Evolutionary conservation across 768 basidiomycete genomes (phyloP).

Genomic region (Boletus insuetus): DNA sequence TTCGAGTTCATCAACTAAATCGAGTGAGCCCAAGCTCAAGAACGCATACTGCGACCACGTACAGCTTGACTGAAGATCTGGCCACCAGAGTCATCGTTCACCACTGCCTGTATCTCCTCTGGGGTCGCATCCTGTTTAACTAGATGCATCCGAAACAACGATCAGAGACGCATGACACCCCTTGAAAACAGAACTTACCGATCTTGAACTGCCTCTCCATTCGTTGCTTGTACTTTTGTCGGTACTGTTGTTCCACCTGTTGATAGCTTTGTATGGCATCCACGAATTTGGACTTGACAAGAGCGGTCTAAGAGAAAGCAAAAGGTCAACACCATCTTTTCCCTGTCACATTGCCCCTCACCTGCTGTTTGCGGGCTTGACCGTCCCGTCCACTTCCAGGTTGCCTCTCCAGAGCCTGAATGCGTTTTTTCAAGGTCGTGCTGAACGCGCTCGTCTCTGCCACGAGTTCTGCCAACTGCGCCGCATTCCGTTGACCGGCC

Average conservation of each 20-base stretch:
- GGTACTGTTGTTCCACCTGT: slow-evolving; percentile 76
- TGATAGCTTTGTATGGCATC: slow-evolving; percentile 87
- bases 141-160: slow-evolving; percentile 24
- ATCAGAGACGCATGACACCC: neutral
- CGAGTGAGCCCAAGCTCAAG: neutral
- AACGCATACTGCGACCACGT: slow-evolving; percentile 12
- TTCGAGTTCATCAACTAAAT: slow-evolving; percentile 83
- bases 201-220: slow-evolving; percentile 88
- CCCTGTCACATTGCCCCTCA: slow-evolving; percentile 20
- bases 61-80: slow-evolving; percentile 93
- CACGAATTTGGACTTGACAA: slow-evolving; percentile 75
- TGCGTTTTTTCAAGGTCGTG: slow-evolving; percentile 62
- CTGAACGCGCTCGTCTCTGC: slow-evolving; percentile 71
- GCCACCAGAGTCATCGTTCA: slow-evolving; percentile 74
- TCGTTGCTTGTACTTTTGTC: slow-evolving; percentile 73
- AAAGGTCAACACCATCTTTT: slow-evolving; percentile 16
- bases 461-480: slow-evolving; percentile 66
- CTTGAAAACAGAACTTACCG: slow-evolving; percentile 41
- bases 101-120: slow-evolving; percentile 84
- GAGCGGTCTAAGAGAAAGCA: slow-evolving; percentile 42
- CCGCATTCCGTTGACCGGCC: slow-evolving; percentile 55
- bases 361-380: slow-evolving; percentile 78
- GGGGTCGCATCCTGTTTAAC: slow-evolving; percentile 93
- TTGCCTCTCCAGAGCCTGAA: slow-evolving; percentile 69
- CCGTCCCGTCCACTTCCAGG: slow-evolving; percentile 63